Conservation (phyloP, 495 filamentous ascomycete species). For the Ascobolus immersus region DNA sequence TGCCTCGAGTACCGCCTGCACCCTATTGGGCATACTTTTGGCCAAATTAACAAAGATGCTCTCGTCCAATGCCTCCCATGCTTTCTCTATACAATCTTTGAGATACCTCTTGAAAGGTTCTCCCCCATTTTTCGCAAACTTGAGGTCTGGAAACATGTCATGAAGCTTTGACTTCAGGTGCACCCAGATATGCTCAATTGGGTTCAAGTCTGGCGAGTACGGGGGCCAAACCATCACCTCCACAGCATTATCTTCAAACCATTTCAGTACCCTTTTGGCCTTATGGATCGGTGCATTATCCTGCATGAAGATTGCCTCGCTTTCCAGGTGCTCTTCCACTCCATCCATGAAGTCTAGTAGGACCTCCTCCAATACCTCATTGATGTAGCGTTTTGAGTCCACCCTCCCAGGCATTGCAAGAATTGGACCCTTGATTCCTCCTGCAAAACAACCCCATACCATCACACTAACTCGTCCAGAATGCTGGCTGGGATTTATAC, state of each 20-base stretch:
- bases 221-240: neutral
- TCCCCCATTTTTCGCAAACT: neutral
- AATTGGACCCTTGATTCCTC: neutral
- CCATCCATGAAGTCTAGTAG: slow-evolving; percentile 1
- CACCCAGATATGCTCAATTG: slow-evolving; percentile 5
- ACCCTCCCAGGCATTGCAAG: too few relatives aligned
- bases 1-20: slow-evolving; percentile 3
- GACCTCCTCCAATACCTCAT: neutral
- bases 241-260: slow-evolving; percentile 1
- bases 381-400: too few relatives aligned
- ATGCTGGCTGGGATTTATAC: neutral
- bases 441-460: neutral
- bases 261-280: neutral
- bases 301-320: slow-evolving; percentile 1
- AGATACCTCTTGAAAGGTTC: neutral
- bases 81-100: too few relatives aligned
- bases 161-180: neutral
- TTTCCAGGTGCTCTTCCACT: neutral
- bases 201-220: slow-evolving; percentile 5
- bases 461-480: neutral
- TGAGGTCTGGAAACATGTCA: neutral
- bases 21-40: neutral
- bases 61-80: neutral
- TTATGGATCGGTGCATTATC: neutral
- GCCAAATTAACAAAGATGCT: neutral